phyloP scores from a whole-genome alignment of 208 protist genomes.

The Paratrypanosoma confusum region DNA sequence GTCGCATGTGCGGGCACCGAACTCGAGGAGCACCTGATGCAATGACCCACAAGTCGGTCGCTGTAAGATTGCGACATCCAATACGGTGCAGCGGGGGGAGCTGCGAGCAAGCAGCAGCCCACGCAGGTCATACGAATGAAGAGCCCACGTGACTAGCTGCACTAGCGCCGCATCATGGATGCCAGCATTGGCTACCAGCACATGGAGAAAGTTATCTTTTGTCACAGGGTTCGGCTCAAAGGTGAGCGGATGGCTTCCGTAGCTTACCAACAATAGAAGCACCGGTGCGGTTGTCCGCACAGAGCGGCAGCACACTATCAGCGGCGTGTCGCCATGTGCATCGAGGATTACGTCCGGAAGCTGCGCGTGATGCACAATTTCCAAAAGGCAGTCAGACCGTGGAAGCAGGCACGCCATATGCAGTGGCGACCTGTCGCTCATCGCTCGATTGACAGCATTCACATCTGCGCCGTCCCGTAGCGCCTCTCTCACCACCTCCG shows the following conservation, averaged over 20 bases:
- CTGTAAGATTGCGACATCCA: conserved; percentile 23
- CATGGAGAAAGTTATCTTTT: conserved; percentile 61
- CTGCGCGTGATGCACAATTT: conserved; percentile 12
- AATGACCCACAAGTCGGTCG: conserved; percentile 9
- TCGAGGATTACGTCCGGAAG: conserved; percentile 18
- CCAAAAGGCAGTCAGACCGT: conserved; percentile 25
- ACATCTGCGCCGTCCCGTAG: conserved; percentile 11
- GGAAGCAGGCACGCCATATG: conserved; percentile 24
- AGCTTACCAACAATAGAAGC: conserved; percentile 35
- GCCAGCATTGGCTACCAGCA: conserved; percentile 24
- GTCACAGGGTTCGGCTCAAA: too few relatives aligned
- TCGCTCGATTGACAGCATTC: conserved; percentile 1
- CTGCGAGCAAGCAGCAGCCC: conserved; percentile 21
- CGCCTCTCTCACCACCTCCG: conserved; percentile 4
- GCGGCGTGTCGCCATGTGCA: conserved; percentile 27
- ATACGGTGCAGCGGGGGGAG: conserved; percentile 18
- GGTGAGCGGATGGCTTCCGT: too few relatives aligned
- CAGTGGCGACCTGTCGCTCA: conserved; percentile 15
- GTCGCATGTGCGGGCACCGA: conserved; percentile 15
- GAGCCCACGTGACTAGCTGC: conserved; percentile 30
- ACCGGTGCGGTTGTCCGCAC: conserved; percentile 14
- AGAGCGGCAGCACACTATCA: conserved; percentile 23
- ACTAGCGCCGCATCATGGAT: conserved; percentile 11
- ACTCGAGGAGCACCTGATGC: conserved; percentile 21
- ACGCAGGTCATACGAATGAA: conserved; percentile 5